phyloP scores from a whole-genome alignment of 495 filamentous ascomycete genomes.

The Viridothelium virens region DNA sequence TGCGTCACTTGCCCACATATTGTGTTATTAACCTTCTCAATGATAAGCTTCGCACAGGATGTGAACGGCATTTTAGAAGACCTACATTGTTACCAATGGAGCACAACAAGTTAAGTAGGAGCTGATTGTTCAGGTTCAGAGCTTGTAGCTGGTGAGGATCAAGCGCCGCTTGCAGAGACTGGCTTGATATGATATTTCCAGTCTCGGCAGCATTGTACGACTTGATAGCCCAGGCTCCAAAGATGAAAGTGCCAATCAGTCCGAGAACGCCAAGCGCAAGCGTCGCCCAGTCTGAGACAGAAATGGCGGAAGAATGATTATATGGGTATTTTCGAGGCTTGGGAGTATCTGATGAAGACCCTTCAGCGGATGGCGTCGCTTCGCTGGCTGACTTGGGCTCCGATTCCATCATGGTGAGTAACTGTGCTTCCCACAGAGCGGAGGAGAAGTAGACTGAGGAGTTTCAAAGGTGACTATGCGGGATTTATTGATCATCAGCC shows the following conservation, averaged over 20 bases:
- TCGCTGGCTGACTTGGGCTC: no score
- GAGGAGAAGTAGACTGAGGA: no score
- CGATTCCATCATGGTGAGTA: no score
- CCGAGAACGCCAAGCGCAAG: background rate
- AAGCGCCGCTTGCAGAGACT: background rate
- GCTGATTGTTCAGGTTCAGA: background rate
- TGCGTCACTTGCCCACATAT: background rate
- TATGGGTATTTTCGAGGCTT: background rate
- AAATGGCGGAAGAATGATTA: background rate
- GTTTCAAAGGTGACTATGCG: no score
- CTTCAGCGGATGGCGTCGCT: no score
- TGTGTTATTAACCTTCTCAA: background rate
- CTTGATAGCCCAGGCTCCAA: constrained; percentile 4
- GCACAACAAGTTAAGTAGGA: background rate
- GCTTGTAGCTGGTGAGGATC: background rate
- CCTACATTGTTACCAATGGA: background rate
- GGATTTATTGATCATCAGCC: no score
- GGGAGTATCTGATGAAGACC: background rate
- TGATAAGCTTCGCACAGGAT: background rate
- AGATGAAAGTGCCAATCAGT: constrained; percentile 5
- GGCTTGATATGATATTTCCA: constrained; percentile 3
- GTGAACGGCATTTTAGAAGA: background rate
- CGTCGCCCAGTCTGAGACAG: background rate
- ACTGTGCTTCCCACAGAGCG: no score
- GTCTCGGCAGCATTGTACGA: background rate